phyloP scores from a whole-genome alignment of 2,329 filamentous ascomycete genomes.

The Diplodia sapinea region DNA sequence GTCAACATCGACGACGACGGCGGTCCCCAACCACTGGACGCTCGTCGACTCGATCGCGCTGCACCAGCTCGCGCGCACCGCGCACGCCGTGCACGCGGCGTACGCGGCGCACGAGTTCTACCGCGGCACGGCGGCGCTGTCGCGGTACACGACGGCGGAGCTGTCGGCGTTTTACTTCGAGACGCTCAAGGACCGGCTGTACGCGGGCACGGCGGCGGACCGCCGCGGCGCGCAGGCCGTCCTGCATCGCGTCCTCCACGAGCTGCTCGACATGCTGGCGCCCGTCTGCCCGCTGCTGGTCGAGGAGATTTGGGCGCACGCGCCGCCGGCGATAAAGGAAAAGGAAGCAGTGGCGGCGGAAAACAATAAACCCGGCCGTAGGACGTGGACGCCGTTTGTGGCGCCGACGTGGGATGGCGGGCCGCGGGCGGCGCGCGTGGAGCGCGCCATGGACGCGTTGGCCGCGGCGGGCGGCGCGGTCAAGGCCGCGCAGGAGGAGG shows the following conservation, averaged over 20 bases:
- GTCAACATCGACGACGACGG: neutral
- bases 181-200: slow-evolving; percentile 86
- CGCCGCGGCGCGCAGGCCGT: slow-evolving; percentile 63
- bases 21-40: slow-evolving; percentile 2
- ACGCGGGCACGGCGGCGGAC: slow-evolving; percentile 76
- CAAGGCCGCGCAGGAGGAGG: slow-evolving; percentile 76
- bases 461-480: slow-evolving; percentile 66
- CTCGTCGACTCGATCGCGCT: slow-evolving; percentile 70
- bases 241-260: slow-evolving; percentile 67
- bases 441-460: slow-evolving; percentile 49
- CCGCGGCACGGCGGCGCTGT: slow-evolving; percentile 74
- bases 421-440: slow-evolving; percentile 32
- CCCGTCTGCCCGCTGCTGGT: slow-evolving; percentile 84
- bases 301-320: slow-evolving; percentile 84
- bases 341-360: slow-evolving; percentile 42
- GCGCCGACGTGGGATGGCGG: neutral
- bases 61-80: slow-evolving; percentile 71
- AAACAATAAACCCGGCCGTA: slow-evolving; percentile 43
- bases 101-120: slow-evolving; percentile 81
- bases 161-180: slow-evolving; percentile 95
- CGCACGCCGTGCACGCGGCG: slow-evolving; percentile 66
- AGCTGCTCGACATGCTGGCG: slow-evolving; percentile 77
- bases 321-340: slow-evolving; percentile 64
- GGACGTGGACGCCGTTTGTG: slow-evolving; percentile 38
- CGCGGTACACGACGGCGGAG: slow-evolving; percentile 80